Conservation (phyloP, 352 stramenopile species). For the Pythium phragmitis region DNA sequence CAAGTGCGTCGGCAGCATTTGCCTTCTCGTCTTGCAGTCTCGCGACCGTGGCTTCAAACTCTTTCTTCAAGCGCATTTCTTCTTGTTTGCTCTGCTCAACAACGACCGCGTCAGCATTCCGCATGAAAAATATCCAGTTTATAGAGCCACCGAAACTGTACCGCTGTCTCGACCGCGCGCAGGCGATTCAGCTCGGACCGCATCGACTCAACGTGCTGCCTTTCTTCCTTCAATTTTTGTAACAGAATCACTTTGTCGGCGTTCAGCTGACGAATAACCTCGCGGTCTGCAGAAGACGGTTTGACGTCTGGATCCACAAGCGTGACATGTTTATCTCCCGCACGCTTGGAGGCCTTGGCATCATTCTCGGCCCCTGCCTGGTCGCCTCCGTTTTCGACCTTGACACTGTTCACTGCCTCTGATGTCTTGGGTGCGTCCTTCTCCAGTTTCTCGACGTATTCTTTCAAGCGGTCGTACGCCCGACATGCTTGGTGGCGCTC, state of each 20-base stretch:
- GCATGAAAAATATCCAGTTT: no score
- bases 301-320: constrained; percentile 22
- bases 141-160: constrained; percentile 13
- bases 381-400: constrained; percentile 9
- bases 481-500: constrained; percentile 76
- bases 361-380: background rate
- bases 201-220: constrained; percentile 19
- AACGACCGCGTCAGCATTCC: background rate
- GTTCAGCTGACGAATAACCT: constrained; percentile 7
- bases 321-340: constrained; percentile 23
- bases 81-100: constrained; percentile 56
- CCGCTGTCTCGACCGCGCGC: constrained; percentile 55
- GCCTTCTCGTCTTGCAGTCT: constrained; percentile 66
- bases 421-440: constrained; percentile 6
- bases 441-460: constrained; percentile 39
- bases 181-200: constrained; percentile 24
- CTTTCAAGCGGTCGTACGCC: constrained; percentile 68
- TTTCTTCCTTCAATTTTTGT: constrained; percentile 55
- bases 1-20: constrained; percentile 34
- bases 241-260: constrained; percentile 27
- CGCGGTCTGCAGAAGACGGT: constrained; percentile 16
- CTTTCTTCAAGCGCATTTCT: constrained; percentile 44
- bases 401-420: constrained; percentile 11
- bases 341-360: background rate
- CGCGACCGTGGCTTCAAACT: constrained; percentile 57